Conservation (phyloP, 1,284 basidiomycete species). For the Cryptococcus amylolentus region DNA sequence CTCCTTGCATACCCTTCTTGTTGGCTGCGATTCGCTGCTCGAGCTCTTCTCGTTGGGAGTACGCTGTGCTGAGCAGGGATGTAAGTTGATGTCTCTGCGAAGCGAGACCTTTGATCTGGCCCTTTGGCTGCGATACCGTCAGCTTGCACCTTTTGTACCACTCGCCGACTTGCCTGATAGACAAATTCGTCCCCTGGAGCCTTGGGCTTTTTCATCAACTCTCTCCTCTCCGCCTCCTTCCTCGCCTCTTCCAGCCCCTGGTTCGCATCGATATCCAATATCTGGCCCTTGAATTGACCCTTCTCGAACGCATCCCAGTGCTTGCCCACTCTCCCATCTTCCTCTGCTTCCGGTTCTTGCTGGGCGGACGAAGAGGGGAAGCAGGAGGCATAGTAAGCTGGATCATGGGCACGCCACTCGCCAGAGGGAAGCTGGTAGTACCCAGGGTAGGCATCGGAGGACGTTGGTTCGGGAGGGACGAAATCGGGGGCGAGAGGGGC, state of each 20-base stretch:
- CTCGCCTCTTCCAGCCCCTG: conserved; percentile 31
- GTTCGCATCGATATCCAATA: conserved; percentile 38
- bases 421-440: conserved; percentile 82
- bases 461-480: conserved; percentile 68
- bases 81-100: conserved; percentile 48
- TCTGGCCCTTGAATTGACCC: conserved; percentile 20
- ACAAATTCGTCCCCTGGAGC: conserved; percentile 31
- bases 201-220: conserved; percentile 30
- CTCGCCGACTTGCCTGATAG: conserved; percentile 35
- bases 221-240: conserved; percentile 26
- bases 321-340: conserved; percentile 38
- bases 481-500: conserved; percentile 56
- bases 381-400: conserved; percentile 69
- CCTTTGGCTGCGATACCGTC: conserved; percentile 25
- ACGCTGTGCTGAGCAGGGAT: conserved; percentile 40
- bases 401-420: conserved; percentile 71
- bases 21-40: conserved; percentile 46
- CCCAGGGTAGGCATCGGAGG: conserved; percentile 74
- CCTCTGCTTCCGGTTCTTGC: conserved; percentile 5
- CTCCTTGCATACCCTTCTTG: conserved; percentile 45
- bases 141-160: neutral
- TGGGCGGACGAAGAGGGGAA: conserved; percentile 24
- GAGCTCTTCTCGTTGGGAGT: conserved; percentile 37
- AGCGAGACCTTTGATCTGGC: conserved; percentile 47
- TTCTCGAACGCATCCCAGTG: conserved; percentile 42